These are phyloP conservation scores for Jackrogersella multiformis DNA, from an alignment of 495 filamentous ascomycete species.

Conservation along the genomic window DNA sequence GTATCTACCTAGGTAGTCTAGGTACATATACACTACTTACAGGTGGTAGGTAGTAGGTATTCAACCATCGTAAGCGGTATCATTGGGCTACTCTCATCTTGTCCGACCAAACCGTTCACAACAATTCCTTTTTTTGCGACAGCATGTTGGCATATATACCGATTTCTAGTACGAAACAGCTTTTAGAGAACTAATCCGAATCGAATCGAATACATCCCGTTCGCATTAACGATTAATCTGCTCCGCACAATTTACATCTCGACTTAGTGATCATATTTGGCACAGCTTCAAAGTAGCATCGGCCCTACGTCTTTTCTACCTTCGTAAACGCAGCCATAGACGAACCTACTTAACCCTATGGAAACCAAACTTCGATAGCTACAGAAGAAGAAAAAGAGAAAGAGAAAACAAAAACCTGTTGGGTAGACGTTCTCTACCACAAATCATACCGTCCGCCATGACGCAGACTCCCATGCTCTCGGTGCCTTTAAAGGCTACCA, in stretches of 20 bases:
- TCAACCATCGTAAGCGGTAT: slow-evolving; percentile 13
- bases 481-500: slow-evolving; percentile 94
- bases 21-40: no score
- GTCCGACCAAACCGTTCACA: slow-evolving; percentile 5
- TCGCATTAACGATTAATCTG: slow-evolving; percentile 9
- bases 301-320: slow-evolving; percentile 18
- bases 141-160: slow-evolving; percentile 37
- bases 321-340: slow-evolving; percentile 1
- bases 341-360: slow-evolving; percentile 19
- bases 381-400: neutral
- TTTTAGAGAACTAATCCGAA: slow-evolving; percentile 18
- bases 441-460: slow-evolving; percentile 59
- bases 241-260: slow-evolving; percentile 6
- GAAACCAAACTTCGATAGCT: slow-evolving; percentile 1
- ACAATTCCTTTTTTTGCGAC: slow-evolving; percentile 32
- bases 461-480: slow-evolving; percentile 91
- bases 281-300: slow-evolving; percentile 11
- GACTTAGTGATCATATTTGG: slow-evolving; percentile 11
- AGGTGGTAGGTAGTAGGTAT: no score
- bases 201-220: neutral
- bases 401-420: neutral
- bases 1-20: neutral
- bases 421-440: slow-evolving; percentile 8
- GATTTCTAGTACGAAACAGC: slow-evolving; percentile 7
- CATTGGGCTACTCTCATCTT: slow-evolving; percentile 21